A percentile compares a stretch with the other conserved stretches of the same genome.
Evolutionary conservation across 148 eudicot genomes (phyloP).

Genomic region (Polygonum maritimum): DNA sequence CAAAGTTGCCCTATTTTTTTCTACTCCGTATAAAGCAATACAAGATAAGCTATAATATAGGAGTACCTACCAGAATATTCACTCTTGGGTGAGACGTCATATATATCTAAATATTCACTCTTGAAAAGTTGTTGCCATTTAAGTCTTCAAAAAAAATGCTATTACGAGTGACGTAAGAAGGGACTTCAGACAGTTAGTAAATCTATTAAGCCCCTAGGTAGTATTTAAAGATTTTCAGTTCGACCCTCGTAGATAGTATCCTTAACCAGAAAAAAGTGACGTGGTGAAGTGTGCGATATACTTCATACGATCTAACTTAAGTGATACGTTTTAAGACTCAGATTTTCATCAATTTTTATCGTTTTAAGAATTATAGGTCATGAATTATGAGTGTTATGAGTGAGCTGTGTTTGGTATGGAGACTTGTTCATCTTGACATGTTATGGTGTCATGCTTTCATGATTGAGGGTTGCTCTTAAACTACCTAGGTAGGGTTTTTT

Average conservation of each 20-base stretch:
- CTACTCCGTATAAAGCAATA: not conserved
- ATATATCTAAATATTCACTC: not conserved
- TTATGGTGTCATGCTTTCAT: not conserved
- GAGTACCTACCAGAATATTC: not conserved
- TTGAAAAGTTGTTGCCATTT: not conserved
- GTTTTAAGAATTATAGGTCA: no score
- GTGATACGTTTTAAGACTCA: no score
- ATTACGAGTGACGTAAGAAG: not conserved
- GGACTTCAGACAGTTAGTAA: no score
- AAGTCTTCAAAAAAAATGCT: not conserved
- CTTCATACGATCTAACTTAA: no score
- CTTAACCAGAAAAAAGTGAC: no score
- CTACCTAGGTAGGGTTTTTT: not conserved
- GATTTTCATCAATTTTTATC: no score
- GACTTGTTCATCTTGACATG: not conserved
- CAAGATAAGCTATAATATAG: not conserved
- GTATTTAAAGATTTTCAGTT: no score
- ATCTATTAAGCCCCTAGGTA: no score
- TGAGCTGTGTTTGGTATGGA: no score
- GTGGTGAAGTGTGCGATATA: no score
- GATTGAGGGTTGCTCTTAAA: not conserved
- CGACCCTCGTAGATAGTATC: no score
- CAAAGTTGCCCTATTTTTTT: not conserved
- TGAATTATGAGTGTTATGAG: no score
- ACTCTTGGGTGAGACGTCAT: slow-evolving; percentile 1